These are phyloP conservation scores for Arabidopsis lyrata DNA, from an alignment of 441 rosid genomes.

Conservation along the genomic window DNA sequence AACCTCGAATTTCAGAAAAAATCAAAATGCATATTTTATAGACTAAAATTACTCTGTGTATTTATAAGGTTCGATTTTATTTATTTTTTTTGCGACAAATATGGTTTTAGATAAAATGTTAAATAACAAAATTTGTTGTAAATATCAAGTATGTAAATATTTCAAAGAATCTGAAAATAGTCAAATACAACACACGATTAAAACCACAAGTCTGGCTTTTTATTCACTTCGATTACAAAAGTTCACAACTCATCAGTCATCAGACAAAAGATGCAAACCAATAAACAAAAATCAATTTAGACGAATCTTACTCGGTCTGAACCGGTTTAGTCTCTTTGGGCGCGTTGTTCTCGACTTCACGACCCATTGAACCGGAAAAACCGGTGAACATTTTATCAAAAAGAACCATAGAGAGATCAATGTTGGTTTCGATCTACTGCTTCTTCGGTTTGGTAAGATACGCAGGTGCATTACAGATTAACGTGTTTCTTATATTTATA, in stretches of 20 bases:
- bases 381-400: not conserved
- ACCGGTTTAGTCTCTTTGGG: constrained; percentile 6
- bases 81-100: no score
- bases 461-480: not conserved
- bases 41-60: no score
- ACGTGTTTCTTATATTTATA: not conserved
- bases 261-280: not conserved
- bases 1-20: no score
- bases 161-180: not conserved
- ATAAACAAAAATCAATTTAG: not conserved
- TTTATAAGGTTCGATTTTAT: no score
- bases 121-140: no score
- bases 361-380: constrained; percentile 5
- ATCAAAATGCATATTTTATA: no score
- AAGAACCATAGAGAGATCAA: not conserved
- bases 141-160: no score
- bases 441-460: constrained; percentile 1
- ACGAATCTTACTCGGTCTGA: not conserved
- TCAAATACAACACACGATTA: not conserved
- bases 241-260: not conserved
- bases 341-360: not conserved
- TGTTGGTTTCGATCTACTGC: not conserved
- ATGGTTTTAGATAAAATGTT: no score
- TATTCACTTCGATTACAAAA: not conserved
- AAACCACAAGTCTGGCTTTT: not conserved